Base-by-base conservation (phyloP, 306 rosid species). In the Vachellia pachyceras region DNA sequence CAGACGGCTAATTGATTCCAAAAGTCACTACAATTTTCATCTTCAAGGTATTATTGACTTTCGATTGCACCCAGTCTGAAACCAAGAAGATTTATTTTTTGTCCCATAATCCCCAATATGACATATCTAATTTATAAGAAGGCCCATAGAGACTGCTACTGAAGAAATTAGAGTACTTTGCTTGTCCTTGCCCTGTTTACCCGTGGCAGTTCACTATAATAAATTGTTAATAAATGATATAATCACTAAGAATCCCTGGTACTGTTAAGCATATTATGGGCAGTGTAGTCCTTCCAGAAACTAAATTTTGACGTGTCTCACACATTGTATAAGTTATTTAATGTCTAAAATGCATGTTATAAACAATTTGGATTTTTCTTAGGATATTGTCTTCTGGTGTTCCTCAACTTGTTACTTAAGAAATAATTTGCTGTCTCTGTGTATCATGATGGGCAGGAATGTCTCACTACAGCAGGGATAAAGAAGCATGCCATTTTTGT, bases 1-100 rank as follows among this genome's bases (percentile, higher is more conserved):
- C 14, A 5, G 70, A 36, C 29, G 52, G 42, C 47, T 45, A 41
- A 22, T 40, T 54, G 58, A 54, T 86, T 83, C 77, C 58, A 73
- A 68, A 8, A 35, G 33, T 44, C 66, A 68, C 2, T 60, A 64
- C 36, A 20, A 40, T 57, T 69, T 77, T 11, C 58, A 55, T 40
- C 15, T 55, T 64, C 46, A 25, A 44, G 67, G 46, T 65, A 23
- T 25, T 55, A 20, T 55, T 55, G 63, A 55, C 25, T 55, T 55
- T 55, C 5, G 29, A 22, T 55, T 55, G 63, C 11, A 1, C n/a
- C n/a, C 8, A 52, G 23, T 18, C 22, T 52, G 58, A 7, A 52
- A 52, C 23, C 58, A 17, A 17, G 10, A 22, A 7, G 22, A 52
- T 7, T 52, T 52, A 50, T 52, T 52, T 49, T 52, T 17, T 52